Percentiles rank a stretch among this genome's conserved stretches.
These are phyloP conservation scores for Phytophthora meadii DNA, from an alignment of 352 stramenopile genomes.

Conservation along the genomic window DNA sequence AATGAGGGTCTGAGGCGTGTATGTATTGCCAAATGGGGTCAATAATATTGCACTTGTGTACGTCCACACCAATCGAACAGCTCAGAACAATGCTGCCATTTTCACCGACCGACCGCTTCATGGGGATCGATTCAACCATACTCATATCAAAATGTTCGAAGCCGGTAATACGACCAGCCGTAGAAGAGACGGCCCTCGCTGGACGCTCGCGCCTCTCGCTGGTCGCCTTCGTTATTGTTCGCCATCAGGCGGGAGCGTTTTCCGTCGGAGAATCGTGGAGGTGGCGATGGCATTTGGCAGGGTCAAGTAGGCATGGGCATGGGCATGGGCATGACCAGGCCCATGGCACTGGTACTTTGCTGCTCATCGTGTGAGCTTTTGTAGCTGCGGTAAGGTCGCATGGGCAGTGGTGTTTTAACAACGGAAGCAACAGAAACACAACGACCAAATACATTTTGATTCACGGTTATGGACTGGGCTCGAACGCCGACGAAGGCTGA, in stretches of 20 bases:
- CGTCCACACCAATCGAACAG: constrained; percentile 17
- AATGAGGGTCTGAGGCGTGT: not conserved
- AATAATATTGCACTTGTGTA: constrained; percentile 5
- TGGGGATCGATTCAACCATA: not conserved
- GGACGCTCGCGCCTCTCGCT: constrained; percentile 14
- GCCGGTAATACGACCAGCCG: constrained; percentile 12
- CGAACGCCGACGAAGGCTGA: constrained; percentile 14
- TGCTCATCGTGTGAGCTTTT: no score
- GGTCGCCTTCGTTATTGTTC: constrained; percentile 15
- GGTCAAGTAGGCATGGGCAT: no score
- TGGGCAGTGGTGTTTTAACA: not conserved
- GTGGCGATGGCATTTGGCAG: not conserved
- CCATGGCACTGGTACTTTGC: not conserved
- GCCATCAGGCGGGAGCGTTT: not conserved
- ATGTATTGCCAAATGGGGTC: not conserved
- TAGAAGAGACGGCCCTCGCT: constrained; percentile 15
- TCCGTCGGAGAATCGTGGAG: not conserved
- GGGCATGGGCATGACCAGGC: no score
- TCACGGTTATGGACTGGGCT: constrained; percentile 25
- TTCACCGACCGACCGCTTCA: constrained; percentile 14
- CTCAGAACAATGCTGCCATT: constrained; percentile 13
- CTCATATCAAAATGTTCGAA: not conserved
- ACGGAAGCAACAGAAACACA: constrained; percentile 6
- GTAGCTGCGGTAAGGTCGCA: not conserved
- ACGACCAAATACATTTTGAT: constrained; percentile 20